Evolutionary conservation across 1,284 basidiomycete species (phyloP).

Genomic region (Leucoagaricus sp.): DNA sequence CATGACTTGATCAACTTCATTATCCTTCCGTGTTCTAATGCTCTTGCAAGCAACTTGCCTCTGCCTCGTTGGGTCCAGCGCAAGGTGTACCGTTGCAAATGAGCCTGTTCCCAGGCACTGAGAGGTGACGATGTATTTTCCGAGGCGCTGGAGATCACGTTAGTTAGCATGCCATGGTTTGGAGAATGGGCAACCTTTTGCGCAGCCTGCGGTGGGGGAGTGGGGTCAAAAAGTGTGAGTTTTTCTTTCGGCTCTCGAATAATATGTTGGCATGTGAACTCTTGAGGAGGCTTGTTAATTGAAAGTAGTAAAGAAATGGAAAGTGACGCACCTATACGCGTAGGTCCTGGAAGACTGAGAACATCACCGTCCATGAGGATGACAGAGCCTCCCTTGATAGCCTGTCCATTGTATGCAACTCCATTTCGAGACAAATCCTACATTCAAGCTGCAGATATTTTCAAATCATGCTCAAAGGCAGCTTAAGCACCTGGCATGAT

Average conservation of each 20-base stretch:
- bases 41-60: conserved; percentile 85
- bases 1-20: conserved; percentile 62
- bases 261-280: conserved; percentile 64
- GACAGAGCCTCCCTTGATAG: conserved; percentile 60
- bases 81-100: conserved; percentile 82
- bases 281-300: conserved; percentile 33
- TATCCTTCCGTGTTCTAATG: conserved; percentile 59
- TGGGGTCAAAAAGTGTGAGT: conserved; percentile 58
- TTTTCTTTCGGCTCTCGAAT: conserved; percentile 55
- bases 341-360: conserved; percentile 54
- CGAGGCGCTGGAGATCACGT: conserved; percentile 41
- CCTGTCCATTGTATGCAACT: conserved; percentile 67
- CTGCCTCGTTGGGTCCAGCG: conserved; percentile 59
- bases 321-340: conserved; percentile 51
- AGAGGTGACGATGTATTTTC: conserved; percentile 66
- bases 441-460: not conserved
- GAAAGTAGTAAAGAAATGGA: not conserved
- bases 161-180: not conserved
- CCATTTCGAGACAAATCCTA: conserved; percentile 83
- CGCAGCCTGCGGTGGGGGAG: conserved; percentile 51
- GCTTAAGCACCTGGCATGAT: conserved; percentile 63
- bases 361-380: conserved; percentile 77
- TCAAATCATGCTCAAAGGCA: not conserved
- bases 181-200: conserved; percentile 44
- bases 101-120: conserved; percentile 78